Evolutionary conservation across 805 yeast species (phyloP), one percentile per base, ranked within the genome.

Genomic region (Metschnikowia continentalis): DNA sequence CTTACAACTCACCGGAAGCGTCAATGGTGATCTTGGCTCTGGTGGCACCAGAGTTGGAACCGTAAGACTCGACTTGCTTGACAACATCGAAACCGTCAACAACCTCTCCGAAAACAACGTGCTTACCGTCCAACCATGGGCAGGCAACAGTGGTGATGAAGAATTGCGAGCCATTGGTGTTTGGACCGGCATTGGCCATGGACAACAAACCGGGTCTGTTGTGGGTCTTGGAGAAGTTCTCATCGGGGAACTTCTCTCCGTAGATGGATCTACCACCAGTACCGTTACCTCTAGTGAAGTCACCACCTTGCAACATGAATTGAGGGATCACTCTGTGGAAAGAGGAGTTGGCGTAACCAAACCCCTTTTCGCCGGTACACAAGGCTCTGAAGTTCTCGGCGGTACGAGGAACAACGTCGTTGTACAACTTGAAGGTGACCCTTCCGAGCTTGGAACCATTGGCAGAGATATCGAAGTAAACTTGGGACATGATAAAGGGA

Each of bases 101-200:
- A 57, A 90, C 90, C 76, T 90, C 96, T 65, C 97, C 97, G 65
- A 91, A 91, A 54, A 91, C 97, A 67, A 89, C 96, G 81, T 90
- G 96, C 76, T 86, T 84, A 59, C 96, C 96, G 68, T 90, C 96
- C 72, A 91, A 81, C 95, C 95, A 88, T 56, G 92, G 84, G 68
- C 86, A 78, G 59, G 85, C 78, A 51, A 88, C 91, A 54, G 96
- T 90, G 75, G 97, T 90, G 77, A 90, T 86, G 82, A 92, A 91
- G 77, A 91, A 91, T 77, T 91, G 98, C 50, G 97, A 90, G 54
- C 97, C 97, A 78, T 92, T 92, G 79, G 97, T 89, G 85, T 90
- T 88, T 73, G 96, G 96, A 65, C 97, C 97, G 60, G 97, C 95
- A 72, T 92, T 92, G 72, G 97, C 97, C 97, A 92, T 92, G 60